Base-by-base conservation (phyloP, 116 monocot genomes). In the Zostera marina region DNA sequence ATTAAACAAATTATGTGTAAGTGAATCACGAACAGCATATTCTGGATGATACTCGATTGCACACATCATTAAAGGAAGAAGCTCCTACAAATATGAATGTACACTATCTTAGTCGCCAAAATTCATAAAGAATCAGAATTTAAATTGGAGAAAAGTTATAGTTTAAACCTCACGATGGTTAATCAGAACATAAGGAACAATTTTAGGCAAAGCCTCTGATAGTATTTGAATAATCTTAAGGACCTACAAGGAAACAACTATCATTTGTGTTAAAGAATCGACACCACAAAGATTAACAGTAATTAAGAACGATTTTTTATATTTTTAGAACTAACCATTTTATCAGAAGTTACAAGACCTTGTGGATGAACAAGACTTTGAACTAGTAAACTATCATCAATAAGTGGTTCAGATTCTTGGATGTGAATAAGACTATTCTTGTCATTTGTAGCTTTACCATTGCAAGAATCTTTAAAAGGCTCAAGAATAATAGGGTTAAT, bases 41-140 rank as follows among this genome's bases (percentile, higher is more conserved):
- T 91, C 87, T 46, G 99, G 99, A 81, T 99, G 99, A 8, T 81
- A 83, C 65, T 99, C 99, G 63, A 99, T 99, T 41, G 99, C 86
- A 79, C 99, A 99, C 81, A 99, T 99, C 24, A 99, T 91, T 64
- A 99, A 65, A 63, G 99, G 99, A 77, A 99, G 91, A 74, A 99
- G 91, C 64, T 99, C 99, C 99, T 99, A 71, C 2, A 11, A 56
- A 16, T 43, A 41, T 47, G 25, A 12, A 19, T 19, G 58, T 8
- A 11, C 19, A 63, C 52, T 21, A 41, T 19, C 20, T 52, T 19
- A 63, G 11, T 63, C 10, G 5, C 14, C 32, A 32, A 1, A 32
- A 32, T 32, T 32, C 32, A 32, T 7, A 63, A 21, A 51, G 16
- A 51, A 19, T 40, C 41, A 52, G 20, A 9, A 17, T 49, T 11